Evolutionary conservation across 768 basidiomycete species (phyloP).

Genomic region (Psilocybe cubensis): DNA sequence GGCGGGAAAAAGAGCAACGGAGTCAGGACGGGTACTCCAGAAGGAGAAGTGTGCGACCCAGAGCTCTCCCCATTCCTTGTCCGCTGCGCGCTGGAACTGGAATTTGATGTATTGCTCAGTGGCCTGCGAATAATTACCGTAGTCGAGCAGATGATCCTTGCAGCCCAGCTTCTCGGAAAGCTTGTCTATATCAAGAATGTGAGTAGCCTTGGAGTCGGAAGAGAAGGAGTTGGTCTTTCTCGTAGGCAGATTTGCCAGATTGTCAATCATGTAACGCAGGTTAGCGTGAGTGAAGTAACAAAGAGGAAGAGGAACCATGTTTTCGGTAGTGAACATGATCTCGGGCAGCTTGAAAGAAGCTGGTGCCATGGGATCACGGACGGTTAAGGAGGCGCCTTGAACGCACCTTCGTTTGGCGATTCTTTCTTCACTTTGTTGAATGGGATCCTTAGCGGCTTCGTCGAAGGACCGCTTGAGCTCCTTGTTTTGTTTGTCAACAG

Average conservation of each 20-base stretch:
- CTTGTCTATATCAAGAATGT: not conserved
- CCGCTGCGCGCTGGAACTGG: not conserved
- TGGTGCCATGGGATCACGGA: not conserved
- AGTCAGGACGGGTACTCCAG: not conserved
- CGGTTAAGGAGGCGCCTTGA: not conserved
- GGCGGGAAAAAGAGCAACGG: not conserved
- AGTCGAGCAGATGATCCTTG: not conserved
- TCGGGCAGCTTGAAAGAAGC: not conserved
- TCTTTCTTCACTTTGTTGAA: not conserved
- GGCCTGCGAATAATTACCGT: not conserved
- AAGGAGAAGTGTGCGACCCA: not conserved
- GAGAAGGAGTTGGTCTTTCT: not conserved
- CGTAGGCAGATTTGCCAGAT: not conserved
- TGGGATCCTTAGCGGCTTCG: not conserved
- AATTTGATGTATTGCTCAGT: not conserved
- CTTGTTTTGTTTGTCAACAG: not conserved
- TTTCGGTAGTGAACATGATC: not conserved
- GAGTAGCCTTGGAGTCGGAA: not conserved
- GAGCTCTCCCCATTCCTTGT: not conserved
- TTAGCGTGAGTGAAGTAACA: not conserved
- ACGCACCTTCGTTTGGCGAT: not conserved
- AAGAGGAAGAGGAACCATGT: not conserved
- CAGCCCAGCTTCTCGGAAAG: not conserved
- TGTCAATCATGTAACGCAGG: not conserved
- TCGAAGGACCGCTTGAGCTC: not conserved